Base-by-base conservation (phyloP, 345 rosid genomes). In the Boechera divaricarpa region DNA sequence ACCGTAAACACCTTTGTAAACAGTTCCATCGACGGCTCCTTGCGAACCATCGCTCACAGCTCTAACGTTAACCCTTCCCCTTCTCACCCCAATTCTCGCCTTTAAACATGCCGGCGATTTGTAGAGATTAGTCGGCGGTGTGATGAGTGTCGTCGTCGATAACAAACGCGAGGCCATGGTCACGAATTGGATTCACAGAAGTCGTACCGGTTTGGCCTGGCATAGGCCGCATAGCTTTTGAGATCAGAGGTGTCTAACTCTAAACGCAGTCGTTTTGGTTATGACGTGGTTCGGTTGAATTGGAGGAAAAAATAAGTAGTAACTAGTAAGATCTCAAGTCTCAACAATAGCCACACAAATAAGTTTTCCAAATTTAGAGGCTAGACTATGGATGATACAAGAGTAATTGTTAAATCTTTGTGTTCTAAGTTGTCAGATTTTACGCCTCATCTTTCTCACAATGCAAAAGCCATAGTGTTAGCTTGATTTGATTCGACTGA, bases 1-100 rank as follows among this genome's bases (percentile, higher is more conserved):
- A 48, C 99, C 97, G 69, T 87, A 95, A 47, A 67, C 80, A 29
- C 98, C 99, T 65, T 84, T 75, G 78, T 89, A 94, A 70, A 90
- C 90, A 28, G 89, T 64, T 56, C 69, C 83, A 53, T 82, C 86
- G 5, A 81, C 61, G 28, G 90, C 74, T 13, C 79, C 61, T 76
- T 74, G 87, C 13, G 95, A 83, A 83, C 86, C 72, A 15, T 86
- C 86, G 38, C 91, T 80, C 21, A 79, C 53, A 26, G 88, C 94
- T 62, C 60, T 81, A 77, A 88, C 77, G 77, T 36, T 70, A 15
- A 79, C 13, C 59, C 67, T 69, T 26, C 73, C 28, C 58, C 24
- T 69, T 49, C 76, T 73, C n/a, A 42, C 6, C 12, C 32, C 32
- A 72, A 28, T 16, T 36, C 62, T 78, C 28, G 59, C 11, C 12